Evolutionary conservation across 345 rosid genomes (phyloP).

Genomic region (Clarkia xantiana): DNA sequence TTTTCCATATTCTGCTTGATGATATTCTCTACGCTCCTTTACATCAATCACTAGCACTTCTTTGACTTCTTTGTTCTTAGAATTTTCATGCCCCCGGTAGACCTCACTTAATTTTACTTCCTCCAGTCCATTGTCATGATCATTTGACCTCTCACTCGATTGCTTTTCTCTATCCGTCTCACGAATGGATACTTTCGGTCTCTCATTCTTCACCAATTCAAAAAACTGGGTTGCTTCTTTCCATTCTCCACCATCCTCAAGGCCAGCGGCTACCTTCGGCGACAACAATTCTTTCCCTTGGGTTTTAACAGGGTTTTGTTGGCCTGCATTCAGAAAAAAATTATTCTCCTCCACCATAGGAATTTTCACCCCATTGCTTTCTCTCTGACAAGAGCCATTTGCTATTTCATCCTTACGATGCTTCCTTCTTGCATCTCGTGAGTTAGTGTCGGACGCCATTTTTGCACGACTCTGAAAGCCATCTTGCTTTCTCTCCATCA

Average conservation of each 20-base stretch:
- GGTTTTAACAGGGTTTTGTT: conserved; percentile 16
- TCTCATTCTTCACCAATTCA: conserved; percentile 47
- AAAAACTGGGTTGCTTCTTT: conserved; percentile 57
- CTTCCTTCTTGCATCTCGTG: conserved; percentile 25
- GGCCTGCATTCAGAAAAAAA: conserved; percentile 7
- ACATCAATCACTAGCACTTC: conserved; percentile 13
- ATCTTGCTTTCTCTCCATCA: conserved; percentile 53
- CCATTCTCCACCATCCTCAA: conserved; percentile 55
- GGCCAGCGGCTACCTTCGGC: conserved; percentile 23
- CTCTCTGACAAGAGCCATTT: conserved; percentile 11
- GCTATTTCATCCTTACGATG: conserved; percentile 9
- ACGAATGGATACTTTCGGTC: conserved; percentile 26
- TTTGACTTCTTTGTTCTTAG: conserved; percentile 9
- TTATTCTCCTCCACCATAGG: conserved; percentile 17
- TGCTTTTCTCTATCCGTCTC: conserved; percentile 22
- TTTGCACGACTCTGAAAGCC: conserved; percentile 21
- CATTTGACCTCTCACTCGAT: conserved; percentile 12
- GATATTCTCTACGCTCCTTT: not conserved
- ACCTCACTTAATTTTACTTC: conserved; percentile 18
- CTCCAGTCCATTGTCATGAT: conserved; percentile 25
- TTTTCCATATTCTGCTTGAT: conserved; percentile 4
- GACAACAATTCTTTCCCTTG: conserved; percentile 25
- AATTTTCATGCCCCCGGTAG: conserved; percentile 18
- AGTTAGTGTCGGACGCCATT: conserved; percentile 19
- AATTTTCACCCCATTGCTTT: conserved; percentile 14